Conservation (phyloP, 2,329 filamentous ascomycete species). For the Thelonectria blattea region DNA sequence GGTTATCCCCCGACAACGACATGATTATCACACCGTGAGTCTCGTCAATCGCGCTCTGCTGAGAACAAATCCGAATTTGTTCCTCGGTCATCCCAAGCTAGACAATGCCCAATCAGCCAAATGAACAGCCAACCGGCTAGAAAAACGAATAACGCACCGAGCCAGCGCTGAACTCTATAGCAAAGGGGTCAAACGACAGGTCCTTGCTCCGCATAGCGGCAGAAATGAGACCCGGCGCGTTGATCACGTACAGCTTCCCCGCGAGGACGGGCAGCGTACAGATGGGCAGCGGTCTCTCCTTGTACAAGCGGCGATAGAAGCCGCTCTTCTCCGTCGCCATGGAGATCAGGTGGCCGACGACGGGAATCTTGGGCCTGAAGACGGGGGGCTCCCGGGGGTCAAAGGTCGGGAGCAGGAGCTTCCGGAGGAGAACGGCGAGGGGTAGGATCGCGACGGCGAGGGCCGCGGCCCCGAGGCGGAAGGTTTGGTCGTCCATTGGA, state of each 20-base stretch:
- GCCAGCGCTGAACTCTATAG: slow-evolving; percentile 38
- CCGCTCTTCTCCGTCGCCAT: slow-evolving; percentile 19
- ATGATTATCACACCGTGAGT: slow-evolving; percentile 19
- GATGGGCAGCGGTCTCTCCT: slow-evolving; percentile 39
- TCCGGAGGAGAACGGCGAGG: background rate
- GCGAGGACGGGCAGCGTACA: slow-evolving; percentile 52
- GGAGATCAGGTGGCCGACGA: slow-evolving; percentile 27
- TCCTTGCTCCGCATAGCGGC: slow-evolving; percentile 48
- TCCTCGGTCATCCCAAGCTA: slow-evolving; percentile 19
- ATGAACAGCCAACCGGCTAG: background rate
- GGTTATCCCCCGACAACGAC: slow-evolving; percentile 15
- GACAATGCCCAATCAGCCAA: background rate
- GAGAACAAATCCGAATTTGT: background rate
- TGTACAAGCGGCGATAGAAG: slow-evolving; percentile 29
- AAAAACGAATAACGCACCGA: slow-evolving; percentile 2
- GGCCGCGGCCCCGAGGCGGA: background rate
- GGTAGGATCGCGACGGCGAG: background rate
- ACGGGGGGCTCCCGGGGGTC: slow-evolving; percentile 23
- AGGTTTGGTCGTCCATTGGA: no score
- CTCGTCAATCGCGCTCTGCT: background rate
- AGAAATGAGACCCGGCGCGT: slow-evolving; percentile 45
- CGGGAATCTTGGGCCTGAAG: slow-evolving; percentile 19
- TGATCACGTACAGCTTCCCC: slow-evolving; percentile 52
- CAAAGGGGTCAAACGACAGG: slow-evolving; percentile 50
- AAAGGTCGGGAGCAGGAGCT: slow-evolving; percentile 7